Conservation (phyloP, 108 stramenopile species). For the Cyclotella atomus region DNA sequence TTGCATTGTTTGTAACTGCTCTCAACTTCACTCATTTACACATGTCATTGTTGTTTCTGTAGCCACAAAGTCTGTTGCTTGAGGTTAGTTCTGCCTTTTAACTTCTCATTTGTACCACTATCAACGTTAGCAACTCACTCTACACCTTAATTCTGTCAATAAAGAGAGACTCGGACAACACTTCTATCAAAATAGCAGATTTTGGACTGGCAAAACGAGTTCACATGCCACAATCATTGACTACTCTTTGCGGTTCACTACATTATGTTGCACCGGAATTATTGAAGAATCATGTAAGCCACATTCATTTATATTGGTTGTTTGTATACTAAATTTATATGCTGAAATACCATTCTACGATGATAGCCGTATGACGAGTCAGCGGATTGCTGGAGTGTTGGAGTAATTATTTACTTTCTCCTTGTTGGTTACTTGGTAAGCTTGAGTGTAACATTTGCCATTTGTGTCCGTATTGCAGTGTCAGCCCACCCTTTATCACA, state of each 20-base stretch:
- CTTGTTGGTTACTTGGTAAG: conserved; percentile 77
- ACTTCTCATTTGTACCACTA: conserved; percentile 11
- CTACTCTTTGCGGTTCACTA: conserved; percentile 87
- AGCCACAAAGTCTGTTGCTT: conserved; percentile 93
- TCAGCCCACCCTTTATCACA: too few species aligned
- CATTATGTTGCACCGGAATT: conserved; percentile 83
- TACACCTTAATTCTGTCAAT: not conserved
- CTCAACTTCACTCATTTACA: conserved; percentile 13
- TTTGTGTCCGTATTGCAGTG: too few species aligned
- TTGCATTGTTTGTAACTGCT: not conserved
- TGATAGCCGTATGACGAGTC: conserved; percentile 70
- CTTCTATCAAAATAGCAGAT: conserved; percentile 79
- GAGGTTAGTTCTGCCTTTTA: conserved; percentile 37
- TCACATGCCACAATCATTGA: conserved; percentile 79
- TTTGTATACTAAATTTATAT: not conserved
- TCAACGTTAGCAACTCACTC: not conserved
- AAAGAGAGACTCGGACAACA: conserved; percentile 83
- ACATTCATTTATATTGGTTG: not conserved
- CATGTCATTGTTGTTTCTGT: not conserved
- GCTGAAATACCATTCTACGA: not conserved
- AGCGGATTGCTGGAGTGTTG: conserved; percentile 95
- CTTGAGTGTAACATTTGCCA: not conserved
- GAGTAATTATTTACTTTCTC: conserved; percentile 91
- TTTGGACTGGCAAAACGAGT: conserved; percentile 93
- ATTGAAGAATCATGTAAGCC: conserved; percentile 48